Base-by-base conservation (phyloP, 768 basidiomycete species). In the Hirschioporus abietinus region DNA sequence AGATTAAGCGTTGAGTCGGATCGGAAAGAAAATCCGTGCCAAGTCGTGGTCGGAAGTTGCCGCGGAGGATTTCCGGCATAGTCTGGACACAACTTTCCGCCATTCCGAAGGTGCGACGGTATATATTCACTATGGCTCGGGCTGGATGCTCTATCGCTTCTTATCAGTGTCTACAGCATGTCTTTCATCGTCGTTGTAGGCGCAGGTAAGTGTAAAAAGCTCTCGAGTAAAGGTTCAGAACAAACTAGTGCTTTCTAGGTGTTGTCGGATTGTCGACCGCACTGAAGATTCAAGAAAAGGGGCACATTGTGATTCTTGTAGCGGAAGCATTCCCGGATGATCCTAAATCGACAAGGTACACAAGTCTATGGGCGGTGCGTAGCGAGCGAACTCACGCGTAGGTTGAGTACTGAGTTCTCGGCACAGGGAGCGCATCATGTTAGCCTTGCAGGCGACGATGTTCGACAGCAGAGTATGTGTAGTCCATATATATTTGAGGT, bases 401-500 rank as follows among this genome's bases (percentile, higher is more conserved):
- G 42, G 63, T 27, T 17, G 26, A 9, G 30, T 42, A 60, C 18
- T 26, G 34, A 59, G 65, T 52, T 7, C 64, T 27, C 1, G 66
- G n/a, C 63, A 35, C 63, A 94, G 92, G 92, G 92, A 36, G 93
- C 90, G 9, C 90, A 93, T 68, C 89, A 92, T 80, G 86, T 93
- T 60, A 87, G 84, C 60, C 81, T 81, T 18, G 83, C 83, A 1
- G 79, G 78, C 10, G 78, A 81, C 15, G 85, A 88, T 66, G 76
- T 74, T 1, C 77, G 78, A n/a, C 83, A 87, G 70, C 84, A 84
- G 71, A 78, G 91, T 89, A 64, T 68, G 79, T 73, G n/a, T 25
- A 52, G n/a, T 24, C 8, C 5, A 23, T 20, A 60, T 30, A 36
- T 17, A 17, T 18, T 5, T 63, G 35, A 25, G 42, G 10, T 35